Evolutionary conservation across 768 basidiomycete species (phyloP), one percentile per base, ranked within the genome.

Genomic region (Strobilomyces dryophilus): DNA sequence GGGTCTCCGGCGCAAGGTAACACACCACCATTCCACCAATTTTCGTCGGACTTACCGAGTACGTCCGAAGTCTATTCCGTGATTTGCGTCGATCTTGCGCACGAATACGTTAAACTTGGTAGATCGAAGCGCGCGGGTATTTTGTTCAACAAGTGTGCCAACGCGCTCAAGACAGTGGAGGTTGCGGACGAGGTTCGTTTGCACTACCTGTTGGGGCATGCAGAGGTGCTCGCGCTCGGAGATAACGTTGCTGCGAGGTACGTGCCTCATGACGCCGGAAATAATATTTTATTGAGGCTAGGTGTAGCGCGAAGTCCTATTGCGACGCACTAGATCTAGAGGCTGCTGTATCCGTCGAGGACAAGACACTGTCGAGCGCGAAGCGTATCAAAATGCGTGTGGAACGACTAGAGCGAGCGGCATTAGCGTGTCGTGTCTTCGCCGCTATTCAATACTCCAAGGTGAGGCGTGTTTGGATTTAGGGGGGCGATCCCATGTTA

Each of bases 51-150:
- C 46, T 61, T 18, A 46, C 34, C 17, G 3, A 9, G 5, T 15
- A 66, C 69, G 73, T 2, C 17, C 14, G 31, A 57, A 90, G 87
- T 74, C 12, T 91, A 83, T 64, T 73, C 89, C 18, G 67, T 68
- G 1, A 71, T 80, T 2, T 93, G 88, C 3, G 72, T 85, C 1
- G 81, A 85, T 40, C 78, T 95, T 7, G 94, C 88, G 0, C 77
- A 83, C 51, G 91, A 94, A 65, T 93, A 94, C 61, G 72, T 84
- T 42, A 80, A 78, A 34, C 76, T 98, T 1, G 94, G 95, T 4
- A 90, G 87, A 51, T 31, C 50, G 2, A 80, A 80, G 47, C 80
- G 86, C 35, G 92, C 93, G 0, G 74, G 72, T 1, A 62, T 71
- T 2, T 77, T 95, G 18, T 89, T 91, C 61, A 76, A 69, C n/a